Evolutionary conservation across 768 basidiomycete genomes (phyloP).

Genomic region (Xerocomellus dryophilus): DNA sequence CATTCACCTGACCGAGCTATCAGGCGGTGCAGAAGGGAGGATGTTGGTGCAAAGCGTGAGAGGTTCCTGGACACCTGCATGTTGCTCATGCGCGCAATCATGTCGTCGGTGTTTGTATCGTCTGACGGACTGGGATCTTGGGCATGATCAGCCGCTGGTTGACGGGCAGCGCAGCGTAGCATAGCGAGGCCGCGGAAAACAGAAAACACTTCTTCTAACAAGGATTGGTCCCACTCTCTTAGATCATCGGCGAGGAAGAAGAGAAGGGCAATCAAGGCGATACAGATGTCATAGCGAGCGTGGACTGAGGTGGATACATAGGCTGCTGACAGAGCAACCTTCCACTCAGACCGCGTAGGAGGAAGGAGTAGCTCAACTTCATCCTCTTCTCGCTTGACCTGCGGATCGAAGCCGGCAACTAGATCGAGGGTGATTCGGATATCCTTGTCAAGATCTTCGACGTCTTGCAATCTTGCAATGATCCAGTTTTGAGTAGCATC

Average conservation of each 20-base stretch:
- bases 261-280: slow-evolving; percentile 61
- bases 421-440: slow-evolving; percentile 61
- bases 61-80: slow-evolving; percentile 65
- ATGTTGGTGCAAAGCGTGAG: slow-evolving; percentile 47
- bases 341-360: slow-evolving; percentile 58
- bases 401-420: slow-evolving; percentile 65
- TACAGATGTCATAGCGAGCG: slow-evolving; percentile 73
- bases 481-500: slow-evolving; percentile 63
- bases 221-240: slow-evolving; percentile 58
- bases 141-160: slow-evolving; percentile 46
- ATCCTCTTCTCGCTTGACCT: slow-evolving; percentile 74
- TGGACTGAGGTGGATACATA: slow-evolving; percentile 62
- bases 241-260: slow-evolving; percentile 69
- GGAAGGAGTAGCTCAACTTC: slow-evolving; percentile 56
- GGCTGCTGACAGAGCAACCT: slow-evolving; percentile 54
- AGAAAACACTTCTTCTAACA: slow-evolving; percentile 72
- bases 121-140: slow-evolving; percentile 33
- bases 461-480: slow-evolving; percentile 51
- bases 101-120: slow-evolving; percentile 55
- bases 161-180: slow-evolving; percentile 57
- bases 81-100: slow-evolving; percentile 60
- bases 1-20: slow-evolving; percentile 50
- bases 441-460: slow-evolving; percentile 55
- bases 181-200: slow-evolving; percentile 77
- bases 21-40: slow-evolving; percentile 63